Evolutionary conservation across 768 basidiomycete genomes (phyloP), one percentile per base, ranked within the genome.

Genomic region (Galerina sulciceps): DNA sequence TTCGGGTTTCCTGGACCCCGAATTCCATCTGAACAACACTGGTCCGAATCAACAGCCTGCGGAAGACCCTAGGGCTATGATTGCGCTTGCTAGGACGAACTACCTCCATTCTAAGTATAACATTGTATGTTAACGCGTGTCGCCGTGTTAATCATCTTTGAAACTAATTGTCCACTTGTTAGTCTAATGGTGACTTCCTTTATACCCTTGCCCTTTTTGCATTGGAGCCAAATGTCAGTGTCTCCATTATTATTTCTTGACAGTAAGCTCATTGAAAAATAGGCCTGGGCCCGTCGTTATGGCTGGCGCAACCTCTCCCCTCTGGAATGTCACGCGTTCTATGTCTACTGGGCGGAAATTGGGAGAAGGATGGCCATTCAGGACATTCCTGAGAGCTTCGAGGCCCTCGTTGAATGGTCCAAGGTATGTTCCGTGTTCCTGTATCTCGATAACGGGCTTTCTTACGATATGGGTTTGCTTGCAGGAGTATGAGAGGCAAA

Each of bases 321-420:
- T 22, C 65, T 84, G 15, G 83, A 84, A 61, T 58, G 68, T 17
- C 69, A 82, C 46, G 78, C 81, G 9, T 73, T 65, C 23, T 82
- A 70, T 55, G 66, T 77, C 1, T 78, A 76, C 59, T 85, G 82
- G 81, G 42, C 45, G 1, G 81, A 82, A 60, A 73, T 83, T 13
- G 82, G 82, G 4, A 63, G 65, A 40, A 68, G 75, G 47, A 83
- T 85, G 82, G 70, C 73, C 6, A 83, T 85, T 48, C 61, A 69
- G 44, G 75, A 78, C 60, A 80, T 85, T 40, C 83, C 82, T 1
- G 71, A 71, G 1, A 75, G 72, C 2, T 40, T 76, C 13, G 72
- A 78, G 15, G 78, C 66, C 3, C 62, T 83, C 53, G 58, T 60
- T 10, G 65, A 60, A 5, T 83, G 81, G 81, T 67, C 73, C n/a